phyloP scores from a whole-genome alignment of 208 protist genomes.

The Leishmania arabica region DNA sequence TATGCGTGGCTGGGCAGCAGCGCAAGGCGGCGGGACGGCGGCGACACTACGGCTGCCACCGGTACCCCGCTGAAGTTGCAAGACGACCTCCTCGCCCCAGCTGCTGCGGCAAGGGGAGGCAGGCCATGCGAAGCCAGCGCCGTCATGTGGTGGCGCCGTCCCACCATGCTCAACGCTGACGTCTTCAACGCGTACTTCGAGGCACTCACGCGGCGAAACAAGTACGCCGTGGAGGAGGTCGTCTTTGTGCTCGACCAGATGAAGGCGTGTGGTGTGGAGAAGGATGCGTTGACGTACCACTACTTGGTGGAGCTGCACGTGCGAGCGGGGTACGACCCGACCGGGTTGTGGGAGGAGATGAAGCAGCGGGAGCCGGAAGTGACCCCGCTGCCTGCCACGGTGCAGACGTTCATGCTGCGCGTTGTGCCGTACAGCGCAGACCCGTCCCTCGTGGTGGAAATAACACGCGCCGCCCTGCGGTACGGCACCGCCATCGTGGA shows the following conservation, averaged over 20 bases:
- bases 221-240: slow-evolving; percentile 64
- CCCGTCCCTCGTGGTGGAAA: slow-evolving; percentile 63
- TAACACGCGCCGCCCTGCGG: slow-evolving; percentile 60
- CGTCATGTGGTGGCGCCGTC: slow-evolving; percentile 8
- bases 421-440: slow-evolving; percentile 66
- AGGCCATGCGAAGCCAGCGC: background rate
- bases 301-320: slow-evolving; percentile 85
- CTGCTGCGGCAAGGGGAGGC: background rate
- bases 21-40: background rate
- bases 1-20: slow-evolving; percentile 16
- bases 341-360: slow-evolving; percentile 75
- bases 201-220: slow-evolving; percentile 61
- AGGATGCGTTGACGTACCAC: slow-evolving; percentile 76
- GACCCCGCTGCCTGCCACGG: slow-evolving; percentile 60
- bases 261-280: slow-evolving; percentile 33
- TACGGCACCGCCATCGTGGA: slow-evolving; percentile 63
- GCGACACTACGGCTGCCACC: background rate
- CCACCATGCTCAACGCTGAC: slow-evolving; percentile 26
- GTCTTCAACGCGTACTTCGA: slow-evolving; percentile 86
- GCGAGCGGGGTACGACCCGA: slow-evolving; percentile 65
- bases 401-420: slow-evolving; percentile 66
- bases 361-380: slow-evolving; percentile 39
- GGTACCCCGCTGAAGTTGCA: slow-evolving; percentile 8
- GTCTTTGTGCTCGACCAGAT: slow-evolving; percentile 64
- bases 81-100: slow-evolving; percentile 3